Percentiles rank a stretch among this genome's conserved stretches.
phyloP scores from a whole-genome alignment of 108 stramenopile species.

The Phaeodactylum tricornutum region DNA sequence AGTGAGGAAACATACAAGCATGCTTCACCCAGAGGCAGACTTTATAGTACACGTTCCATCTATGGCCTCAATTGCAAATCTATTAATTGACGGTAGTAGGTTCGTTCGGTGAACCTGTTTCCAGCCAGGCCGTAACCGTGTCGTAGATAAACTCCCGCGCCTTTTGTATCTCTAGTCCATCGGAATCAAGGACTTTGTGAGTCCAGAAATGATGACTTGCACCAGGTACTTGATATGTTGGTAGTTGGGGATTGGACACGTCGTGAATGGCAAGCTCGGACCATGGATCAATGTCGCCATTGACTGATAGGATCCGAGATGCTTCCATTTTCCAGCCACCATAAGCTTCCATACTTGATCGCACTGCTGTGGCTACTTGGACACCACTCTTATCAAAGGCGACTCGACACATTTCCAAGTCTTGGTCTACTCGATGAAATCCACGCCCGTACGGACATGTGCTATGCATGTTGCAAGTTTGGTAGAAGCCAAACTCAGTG shows the following conservation, averaged over 20 bases:
- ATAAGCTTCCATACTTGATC: slow-evolving; percentile 54
- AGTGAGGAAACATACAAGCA: too few species aligned
- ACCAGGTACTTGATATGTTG: slow-evolving; percentile 35
- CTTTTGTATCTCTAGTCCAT: slow-evolving; percentile 28
- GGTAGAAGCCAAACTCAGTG: slow-evolving; percentile 93
- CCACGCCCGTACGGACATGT: slow-evolving; percentile 78
- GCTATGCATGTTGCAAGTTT: slow-evolving; percentile 64
- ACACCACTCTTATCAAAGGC: slow-evolving; percentile 54
- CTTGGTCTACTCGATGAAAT: slow-evolving; percentile 54
- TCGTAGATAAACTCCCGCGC: slow-evolving; percentile 49
- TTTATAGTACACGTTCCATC: too few species aligned
- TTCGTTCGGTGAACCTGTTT: too few species aligned
- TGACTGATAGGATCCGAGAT: slow-evolving; percentile 72
- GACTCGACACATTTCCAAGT: slow-evolving; percentile 59
- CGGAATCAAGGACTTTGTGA: slow-evolving; percentile 45
- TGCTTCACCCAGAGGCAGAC: too few species aligned
- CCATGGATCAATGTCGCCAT: slow-evolving; percentile 95
- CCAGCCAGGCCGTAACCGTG: slow-evolving; percentile 47
- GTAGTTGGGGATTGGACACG: slow-evolving; percentile 8
- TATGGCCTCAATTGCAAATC: too few species aligned
- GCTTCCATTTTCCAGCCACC: slow-evolving; percentile 65
- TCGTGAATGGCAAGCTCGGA: slow-evolving; percentile 48
- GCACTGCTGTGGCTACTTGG: slow-evolving; percentile 43
- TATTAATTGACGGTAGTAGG: too few species aligned
- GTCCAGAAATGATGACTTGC: slow-evolving; percentile 88